phyloP scores from a whole-genome alignment of 1,284 basidiomycete species.

The Ustanciosporium gigantosporum region DNA sequence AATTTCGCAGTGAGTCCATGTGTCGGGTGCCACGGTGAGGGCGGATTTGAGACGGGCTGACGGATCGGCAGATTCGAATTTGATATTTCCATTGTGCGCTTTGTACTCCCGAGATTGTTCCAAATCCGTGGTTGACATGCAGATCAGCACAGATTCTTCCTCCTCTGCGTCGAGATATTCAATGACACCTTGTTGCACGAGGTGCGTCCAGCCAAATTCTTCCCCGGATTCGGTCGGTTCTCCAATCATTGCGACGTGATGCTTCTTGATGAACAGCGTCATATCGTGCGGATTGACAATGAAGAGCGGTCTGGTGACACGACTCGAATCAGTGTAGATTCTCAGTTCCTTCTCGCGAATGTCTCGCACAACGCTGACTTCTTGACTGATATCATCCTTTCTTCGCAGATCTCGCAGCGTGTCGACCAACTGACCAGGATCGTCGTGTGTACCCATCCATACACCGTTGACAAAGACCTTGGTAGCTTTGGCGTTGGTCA shows the following conservation, averaged over 20 bases:
- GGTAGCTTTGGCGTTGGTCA: conserved; percentile 65
- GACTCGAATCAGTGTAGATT: conserved; percentile 93
- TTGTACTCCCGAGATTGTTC: conserved; percentile 68
- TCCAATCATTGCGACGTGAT: conserved; percentile 76
- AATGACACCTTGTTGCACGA: conserved; percentile 85
- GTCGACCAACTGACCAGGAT: conserved; percentile 86
- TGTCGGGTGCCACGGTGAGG: conserved; percentile 52
- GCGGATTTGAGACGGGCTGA: conserved; percentile 73
- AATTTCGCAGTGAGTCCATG: conserved; percentile 99
- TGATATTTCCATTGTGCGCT: conserved; percentile 66
- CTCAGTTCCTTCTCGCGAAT: conserved; percentile 93
- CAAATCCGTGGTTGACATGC: conserved; percentile 95
- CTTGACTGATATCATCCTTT: conserved; percentile 92
- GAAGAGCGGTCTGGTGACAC: conserved; percentile 93
- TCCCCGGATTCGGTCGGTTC: conserved; percentile 54
- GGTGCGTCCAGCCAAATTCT: conserved; percentile 75
- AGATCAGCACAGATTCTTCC: conserved; percentile 99
- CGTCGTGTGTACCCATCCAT: conserved; percentile 99
- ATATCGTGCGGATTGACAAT: conserved; percentile 82
- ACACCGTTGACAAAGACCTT: conserved; percentile 99
- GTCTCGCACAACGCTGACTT: conserved; percentile 95
- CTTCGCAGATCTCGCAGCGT: conserved; percentile 89
- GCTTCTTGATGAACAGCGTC: conserved; percentile 76
- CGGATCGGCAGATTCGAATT: conserved; percentile 75
- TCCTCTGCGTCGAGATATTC: conserved; percentile 97